Evolutionary conservation across 345 rosid species (phyloP).

Genomic region (Triadica sebifera): DNA sequence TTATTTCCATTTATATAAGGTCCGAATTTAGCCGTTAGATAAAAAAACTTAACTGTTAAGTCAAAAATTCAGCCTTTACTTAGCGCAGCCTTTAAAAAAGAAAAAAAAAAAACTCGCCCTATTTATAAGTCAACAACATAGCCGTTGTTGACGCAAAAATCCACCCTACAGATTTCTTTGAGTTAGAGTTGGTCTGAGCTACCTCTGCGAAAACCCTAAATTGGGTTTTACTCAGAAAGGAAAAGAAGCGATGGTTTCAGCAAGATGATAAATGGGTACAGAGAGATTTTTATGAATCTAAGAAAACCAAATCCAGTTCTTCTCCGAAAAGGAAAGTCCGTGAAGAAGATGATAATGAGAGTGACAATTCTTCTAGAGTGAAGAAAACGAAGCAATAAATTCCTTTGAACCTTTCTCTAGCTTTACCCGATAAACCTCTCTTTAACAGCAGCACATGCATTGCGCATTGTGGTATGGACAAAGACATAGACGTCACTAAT

Average conservation of each 20-base stretch:
- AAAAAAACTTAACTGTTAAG: no score
- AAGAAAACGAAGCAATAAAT: slow-evolving; percentile 62
- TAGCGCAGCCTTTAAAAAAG: no score
- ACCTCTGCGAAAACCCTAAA: slow-evolving; percentile 68
- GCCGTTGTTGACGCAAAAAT: no score
- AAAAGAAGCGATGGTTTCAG: slow-evolving; percentile 55
- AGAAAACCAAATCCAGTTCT: slow-evolving; percentile 42
- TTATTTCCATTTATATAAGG: no score
- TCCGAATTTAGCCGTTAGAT: no score
- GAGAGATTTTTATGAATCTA: slow-evolving; percentile 88
- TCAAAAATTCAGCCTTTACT: not conserved
- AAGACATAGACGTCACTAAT: no score
- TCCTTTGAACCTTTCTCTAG: slow-evolving; percentile 74
- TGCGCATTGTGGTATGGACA: no score
- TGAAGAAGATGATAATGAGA: slow-evolving; percentile 30
- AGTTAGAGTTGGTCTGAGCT: no score
- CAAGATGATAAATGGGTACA: slow-evolving; percentile 74
- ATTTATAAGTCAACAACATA: not conserved
- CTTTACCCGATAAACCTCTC: slow-evolving; percentile 83
- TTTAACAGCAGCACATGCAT: slow-evolving; percentile 66
- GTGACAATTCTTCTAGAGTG: slow-evolving; percentile 34
- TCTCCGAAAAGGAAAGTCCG: slow-evolving; percentile 37
- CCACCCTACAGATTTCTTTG: no score
- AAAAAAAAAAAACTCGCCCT: no score
- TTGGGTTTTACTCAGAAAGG: slow-evolving; percentile 51